A percentile compares a stretch with the other conserved stretches of the same genome.
Evolutionary conservation across 768 basidiomycete genomes (phyloP).

Genomic region (Suillus brevipes): DNA sequence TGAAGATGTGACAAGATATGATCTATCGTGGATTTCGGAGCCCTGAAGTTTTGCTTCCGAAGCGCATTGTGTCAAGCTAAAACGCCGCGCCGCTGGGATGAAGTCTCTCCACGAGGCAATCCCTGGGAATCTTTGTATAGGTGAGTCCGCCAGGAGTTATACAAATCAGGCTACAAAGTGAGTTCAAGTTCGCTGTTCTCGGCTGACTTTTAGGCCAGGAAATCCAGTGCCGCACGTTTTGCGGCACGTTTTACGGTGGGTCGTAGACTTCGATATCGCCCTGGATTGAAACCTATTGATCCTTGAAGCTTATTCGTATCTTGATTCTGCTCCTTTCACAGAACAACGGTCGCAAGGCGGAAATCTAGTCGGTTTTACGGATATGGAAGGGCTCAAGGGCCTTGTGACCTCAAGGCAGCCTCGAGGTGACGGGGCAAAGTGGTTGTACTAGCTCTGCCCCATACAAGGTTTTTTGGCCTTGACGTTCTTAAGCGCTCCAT

Average conservation of each 20-base stretch:
- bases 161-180: not conserved
- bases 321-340: constrained; percentile 3
- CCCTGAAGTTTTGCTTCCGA: constrained; percentile 6
- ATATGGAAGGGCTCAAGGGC: constrained; percentile 27
- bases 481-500: constrained; percentile 31
- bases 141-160: not conserved
- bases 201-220: not conserved
- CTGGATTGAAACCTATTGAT: not conserved
- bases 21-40: not conserved
- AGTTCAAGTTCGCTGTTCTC: not conserved
- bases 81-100: constrained; percentile 9
- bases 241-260: not conserved
- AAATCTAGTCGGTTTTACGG: constrained; percentile 27
- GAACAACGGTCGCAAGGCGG: constrained; percentile 10
- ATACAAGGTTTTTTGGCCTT: constrained; percentile 22
- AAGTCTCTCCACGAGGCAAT: constrained; percentile 4
- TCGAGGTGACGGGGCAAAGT: constrained; percentile 42
- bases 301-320: constrained; percentile 1
- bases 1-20: constrained; percentile 1
- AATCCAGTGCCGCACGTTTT: not conserved
- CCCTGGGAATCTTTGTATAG: constrained; percentile 2
- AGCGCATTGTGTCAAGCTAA: not conserved
- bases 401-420: constrained; percentile 36
- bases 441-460: constrained; percentile 22
- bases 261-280: not conserved